Percentiles rank a stretch among this genome's conserved stretches.
phyloP scores from a whole-genome alignment of 345 rosid genomes.

The Heritiera littoralis region DNA sequence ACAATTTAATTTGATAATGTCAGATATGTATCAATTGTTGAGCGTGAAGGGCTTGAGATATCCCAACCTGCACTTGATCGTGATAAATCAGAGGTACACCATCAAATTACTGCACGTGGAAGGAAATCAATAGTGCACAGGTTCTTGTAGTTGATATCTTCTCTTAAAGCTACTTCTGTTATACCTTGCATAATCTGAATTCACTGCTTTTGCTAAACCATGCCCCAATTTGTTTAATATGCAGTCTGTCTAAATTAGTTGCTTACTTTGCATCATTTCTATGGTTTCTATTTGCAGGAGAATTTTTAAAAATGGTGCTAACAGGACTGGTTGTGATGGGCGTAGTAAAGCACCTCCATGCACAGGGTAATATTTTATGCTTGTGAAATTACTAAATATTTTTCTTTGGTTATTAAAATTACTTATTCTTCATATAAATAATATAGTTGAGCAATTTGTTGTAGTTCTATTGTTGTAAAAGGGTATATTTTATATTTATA shows the following conservation, averaged over 20 bases:
- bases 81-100: conserved; percentile 61
- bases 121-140: conserved; percentile 62
- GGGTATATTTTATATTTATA: not conserved
- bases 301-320: conserved; percentile 44
- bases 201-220: not conserved
- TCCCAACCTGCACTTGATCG: conserved; percentile 72
- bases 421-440: not conserved
- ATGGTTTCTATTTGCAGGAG: conserved; percentile 45
- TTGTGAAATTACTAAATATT: not conserved
- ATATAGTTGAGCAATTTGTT: not conserved
- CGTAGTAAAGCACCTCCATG: conserved; percentile 63
- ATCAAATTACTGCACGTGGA: conserved; percentile 63
- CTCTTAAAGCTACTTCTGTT: not conserved
- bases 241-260: not conserved
- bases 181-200: conserved; percentile 1
- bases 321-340: conserved; percentile 42
- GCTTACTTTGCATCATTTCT: conserved; percentile 9
- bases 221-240: not conserved
- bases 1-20: not conserved
- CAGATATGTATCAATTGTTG: conserved; percentile 56
- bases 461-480: not conserved
- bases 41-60: conserved; percentile 62
- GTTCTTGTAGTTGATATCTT: conserved; percentile 28
- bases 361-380: conserved; percentile 52
- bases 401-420: conserved; percentile 2